These are phyloP conservation scores for Clavispora santaluciae DNA, from an alignment of 805 yeast genomes.

Conservation along the genomic window DNA sequence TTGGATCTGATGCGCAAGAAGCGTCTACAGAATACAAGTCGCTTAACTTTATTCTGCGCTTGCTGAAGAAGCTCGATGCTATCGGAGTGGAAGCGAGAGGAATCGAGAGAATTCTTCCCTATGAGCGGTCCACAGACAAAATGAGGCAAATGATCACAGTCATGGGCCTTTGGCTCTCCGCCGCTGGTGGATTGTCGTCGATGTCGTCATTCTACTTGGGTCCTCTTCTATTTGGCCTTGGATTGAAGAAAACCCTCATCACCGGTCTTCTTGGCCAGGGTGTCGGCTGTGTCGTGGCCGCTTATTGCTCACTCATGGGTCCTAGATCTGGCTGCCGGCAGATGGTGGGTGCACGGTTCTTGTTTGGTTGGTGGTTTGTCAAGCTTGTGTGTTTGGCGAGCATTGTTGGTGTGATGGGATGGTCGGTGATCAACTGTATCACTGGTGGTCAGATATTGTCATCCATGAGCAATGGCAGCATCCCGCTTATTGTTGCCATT, in stretches of 20 bases:
- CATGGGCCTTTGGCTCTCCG: conserved; percentile 76
- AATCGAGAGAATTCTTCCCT: conserved; percentile 66
- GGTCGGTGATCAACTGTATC: conserved; percentile 89
- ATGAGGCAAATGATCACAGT: conserved; percentile 39
- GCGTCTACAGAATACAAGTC: conserved; percentile 10
- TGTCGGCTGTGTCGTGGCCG: conserved; percentile 73
- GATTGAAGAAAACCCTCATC: conserved; percentile 58
- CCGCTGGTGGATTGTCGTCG: conserved; percentile 83
- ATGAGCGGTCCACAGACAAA: conserved; percentile 49
- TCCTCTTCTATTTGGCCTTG: conserved; percentile 64
- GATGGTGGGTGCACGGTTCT: conserved; percentile 74
- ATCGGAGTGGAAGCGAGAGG: conserved; percentile 73
- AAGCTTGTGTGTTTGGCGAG: conserved; percentile 69
- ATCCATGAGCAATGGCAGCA: conserved; percentile 56
- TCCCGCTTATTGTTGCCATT: conserved; percentile 73
- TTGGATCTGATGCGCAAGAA: conserved; percentile 2
- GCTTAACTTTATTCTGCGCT: conserved; percentile 8
- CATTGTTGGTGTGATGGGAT: conserved; percentile 77
- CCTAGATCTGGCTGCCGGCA: conserved; percentile 88
- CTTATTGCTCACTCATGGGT: conserved; percentile 82
- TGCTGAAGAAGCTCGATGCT: conserved; percentile 36
- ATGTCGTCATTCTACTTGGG: conserved; percentile 82
- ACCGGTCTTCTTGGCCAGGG: conserved; percentile 60
- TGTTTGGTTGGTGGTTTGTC: conserved; percentile 85
- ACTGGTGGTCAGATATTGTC: conserved; percentile 82